Evolutionary conservation across 768 basidiomycete genomes (phyloP), one percentile per base, ranked within the genome.

Genomic region (Xanthoconium stramineum): DNA sequence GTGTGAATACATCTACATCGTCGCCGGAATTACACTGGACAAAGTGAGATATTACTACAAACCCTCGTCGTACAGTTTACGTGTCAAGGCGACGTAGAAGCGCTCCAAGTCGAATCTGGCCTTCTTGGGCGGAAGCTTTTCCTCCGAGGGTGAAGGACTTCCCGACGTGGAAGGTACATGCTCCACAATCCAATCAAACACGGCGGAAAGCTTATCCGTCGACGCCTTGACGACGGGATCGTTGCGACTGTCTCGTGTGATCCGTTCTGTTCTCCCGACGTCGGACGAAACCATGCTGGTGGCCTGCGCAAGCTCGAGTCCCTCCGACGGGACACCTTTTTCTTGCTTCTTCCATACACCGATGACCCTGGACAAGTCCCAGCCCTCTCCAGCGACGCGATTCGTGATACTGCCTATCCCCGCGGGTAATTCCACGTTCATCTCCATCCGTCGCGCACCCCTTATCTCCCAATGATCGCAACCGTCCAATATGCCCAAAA

Each of bases 391-490:
- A 72, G 57, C 55, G n/a, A 66, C 53, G 35, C 71, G 68, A 49
- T 61, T 59, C 38, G 61, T 55, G 43, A 70, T 40, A 32, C 74
- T 79, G 61, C 47, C 78, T 72, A 64, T 82, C 69, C 36, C 80
- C 73, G 77, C 81, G 19, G 80, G 82, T 17, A 84, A 69, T 60
- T 89, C 83, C 1, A 86, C 76, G 45, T 78, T 83, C 47, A 83
- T 77, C 53, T 87, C 89, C 62, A 86, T 75, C 5, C 94, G 91
- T n/a, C 87, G 74, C 20, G 91, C 86, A 0, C 96, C 97, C 58
- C 97, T 76, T 69, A 98, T 82, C 64, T 96, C 89, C 97, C 97
- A 99, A 66, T 99, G 97, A 76, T 99, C 94, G 63, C 86, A 89
- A 2, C 86, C 88, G 60, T 96, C 89, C 65, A 98, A 77, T 17